These are phyloP conservation scores for Metschnikowia cerradonensis DNA, from an alignment of 805 yeast species.

Conservation along the genomic window DNA sequence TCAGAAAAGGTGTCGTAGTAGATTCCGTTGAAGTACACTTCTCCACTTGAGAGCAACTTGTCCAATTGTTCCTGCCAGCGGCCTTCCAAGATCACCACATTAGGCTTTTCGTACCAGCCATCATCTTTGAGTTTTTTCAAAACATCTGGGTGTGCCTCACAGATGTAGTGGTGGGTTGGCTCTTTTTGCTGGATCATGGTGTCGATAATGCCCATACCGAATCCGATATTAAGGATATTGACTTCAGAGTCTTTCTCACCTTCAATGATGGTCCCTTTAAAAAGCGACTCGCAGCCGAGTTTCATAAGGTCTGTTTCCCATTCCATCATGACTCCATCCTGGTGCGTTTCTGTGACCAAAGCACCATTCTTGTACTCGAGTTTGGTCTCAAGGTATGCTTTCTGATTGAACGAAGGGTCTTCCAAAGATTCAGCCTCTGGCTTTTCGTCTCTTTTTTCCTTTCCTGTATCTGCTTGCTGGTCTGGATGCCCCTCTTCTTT, in stretches of 20 bases:
- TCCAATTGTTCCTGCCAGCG: conserved; percentile 87
- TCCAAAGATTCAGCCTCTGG: not conserved
- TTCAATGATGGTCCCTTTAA: conserved; percentile 37
- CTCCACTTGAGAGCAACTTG: conserved; percentile 52
- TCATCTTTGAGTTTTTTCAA: conserved; percentile 58
- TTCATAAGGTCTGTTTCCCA: conserved; percentile 88
- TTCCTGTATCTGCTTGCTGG: not conserved
- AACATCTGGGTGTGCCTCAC: conserved; percentile 95
- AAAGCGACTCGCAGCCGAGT: conserved; percentile 72
- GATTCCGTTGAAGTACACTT: conserved; percentile 82
- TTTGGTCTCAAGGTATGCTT: conserved; percentile 59
- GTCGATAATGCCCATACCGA: conserved; percentile 97
- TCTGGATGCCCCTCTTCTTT: not conserved
- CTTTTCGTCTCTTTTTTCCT: not conserved
- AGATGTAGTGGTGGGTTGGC: conserved; percentile 76
- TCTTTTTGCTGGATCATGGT: conserved; percentile 48
- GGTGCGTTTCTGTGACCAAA: conserved; percentile 63
- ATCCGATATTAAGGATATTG: conserved; percentile 78
- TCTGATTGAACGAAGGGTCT: conserved; percentile 61
- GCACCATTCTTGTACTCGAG: conserved; percentile 67
- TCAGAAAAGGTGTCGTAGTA: conserved; percentile 94
- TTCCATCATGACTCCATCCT: conserved; percentile 96
- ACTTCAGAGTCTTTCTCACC: conserved; percentile 34
- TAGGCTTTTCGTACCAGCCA: conserved; percentile 78
- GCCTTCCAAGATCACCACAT: conserved; percentile 78